A percentile compares a stretch with the other conserved stretches of the same genome.
These are phyloP conservation scores for Ogataea degrootiae DNA, from an alignment of 805 yeast species.

Conservation along the genomic window DNA sequence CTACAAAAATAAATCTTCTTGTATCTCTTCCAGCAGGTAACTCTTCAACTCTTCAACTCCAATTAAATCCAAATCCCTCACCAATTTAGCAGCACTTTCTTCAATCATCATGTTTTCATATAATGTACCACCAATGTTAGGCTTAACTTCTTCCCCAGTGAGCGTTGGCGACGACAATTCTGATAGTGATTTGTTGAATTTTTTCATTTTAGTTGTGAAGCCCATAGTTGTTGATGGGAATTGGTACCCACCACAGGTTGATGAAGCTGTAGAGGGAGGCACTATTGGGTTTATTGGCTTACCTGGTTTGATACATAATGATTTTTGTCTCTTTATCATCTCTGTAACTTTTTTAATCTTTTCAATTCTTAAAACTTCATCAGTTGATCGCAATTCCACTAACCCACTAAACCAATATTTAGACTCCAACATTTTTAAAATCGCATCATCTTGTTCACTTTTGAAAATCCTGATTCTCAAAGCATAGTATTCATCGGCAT, in stretches of 20 bases:
- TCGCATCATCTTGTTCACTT: constrained; percentile 42
- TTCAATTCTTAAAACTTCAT: constrained; percentile 9
- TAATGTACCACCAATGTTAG: neutral
- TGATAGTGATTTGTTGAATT: constrained; percentile 5
- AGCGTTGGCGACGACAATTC: constrained; percentile 6
- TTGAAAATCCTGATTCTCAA: constrained; percentile 58
- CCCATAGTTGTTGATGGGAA: constrained; percentile 1
- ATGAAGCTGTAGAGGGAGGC: neutral
- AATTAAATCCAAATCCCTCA: constrained; percentile 9
- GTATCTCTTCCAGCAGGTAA: constrained; percentile 10
- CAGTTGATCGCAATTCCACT: constrained; percentile 9
- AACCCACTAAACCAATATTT: constrained; percentile 44
- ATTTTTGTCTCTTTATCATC: constrained; percentile 2
- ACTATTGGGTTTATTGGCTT: neutral
- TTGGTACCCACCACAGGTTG: neutral
- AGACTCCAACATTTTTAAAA: constrained; percentile 40
- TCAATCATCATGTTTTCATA: neutral
- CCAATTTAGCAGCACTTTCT: neutral
- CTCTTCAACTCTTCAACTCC: constrained; percentile 12
- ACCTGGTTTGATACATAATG: constrained; percentile 2
- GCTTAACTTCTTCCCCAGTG: neutral
- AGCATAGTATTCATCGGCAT: constrained; percentile 64
- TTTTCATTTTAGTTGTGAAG: constrained; percentile 2
- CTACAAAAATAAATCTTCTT: constrained; percentile 14
- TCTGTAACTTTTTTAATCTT: constrained; percentile 6